Base-by-base conservation (phyloP, 2,329 filamentous ascomycete species). In the Talaromyces sp. region DNA sequence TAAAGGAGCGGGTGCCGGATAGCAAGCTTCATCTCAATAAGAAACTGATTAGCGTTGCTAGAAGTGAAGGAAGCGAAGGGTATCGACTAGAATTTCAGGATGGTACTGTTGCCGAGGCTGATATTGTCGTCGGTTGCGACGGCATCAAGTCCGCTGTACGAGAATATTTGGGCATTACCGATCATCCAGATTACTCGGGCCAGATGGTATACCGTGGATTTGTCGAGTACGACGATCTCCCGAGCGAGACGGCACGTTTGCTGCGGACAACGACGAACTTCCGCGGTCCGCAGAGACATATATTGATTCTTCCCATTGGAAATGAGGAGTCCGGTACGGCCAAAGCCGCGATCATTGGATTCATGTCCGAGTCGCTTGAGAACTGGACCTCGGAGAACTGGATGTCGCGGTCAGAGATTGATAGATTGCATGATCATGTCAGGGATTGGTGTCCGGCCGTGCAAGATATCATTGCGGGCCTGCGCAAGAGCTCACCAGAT, bases 131-230 rank as follows among this genome's bases (percentile, higher is more conserved):
- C 40, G 66, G 66, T 12, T 67, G 64, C 40, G 66, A 68, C 28
- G 66, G 66, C 3, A 68, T 68, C 61, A 67, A 67, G 23, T 68
- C 67, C 1, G 61, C 60, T 18, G 61, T 69, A n/a, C 63, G 67
- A 40, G 28, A 63, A 46, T 57, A 66, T 54, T 54, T 74, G 56
- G 69, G 70, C 5, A 63, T 73, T 35, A 67, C 46, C 33, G 72
- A 74, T 48, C 58, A 66, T 3, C 72, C 72, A 1, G 72, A 69
- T 33, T 76, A 75, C 64, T 73, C 72, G 0, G 74, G 74, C 14
- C 74, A 76, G 66, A 71, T 75, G 50, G 74, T 75, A 1, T 76
- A 76, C 58, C 72, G 74, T n/a, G 74, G 74, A 1, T 75, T 73
- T 54, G 73, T 75, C 39, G 66, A 70, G 14, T 75, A 76, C 57